Evolutionary conservation across 371 early-diverging fungal genomes (phyloP).

Genomic region (Zopfochytrium polystomum): DNA sequence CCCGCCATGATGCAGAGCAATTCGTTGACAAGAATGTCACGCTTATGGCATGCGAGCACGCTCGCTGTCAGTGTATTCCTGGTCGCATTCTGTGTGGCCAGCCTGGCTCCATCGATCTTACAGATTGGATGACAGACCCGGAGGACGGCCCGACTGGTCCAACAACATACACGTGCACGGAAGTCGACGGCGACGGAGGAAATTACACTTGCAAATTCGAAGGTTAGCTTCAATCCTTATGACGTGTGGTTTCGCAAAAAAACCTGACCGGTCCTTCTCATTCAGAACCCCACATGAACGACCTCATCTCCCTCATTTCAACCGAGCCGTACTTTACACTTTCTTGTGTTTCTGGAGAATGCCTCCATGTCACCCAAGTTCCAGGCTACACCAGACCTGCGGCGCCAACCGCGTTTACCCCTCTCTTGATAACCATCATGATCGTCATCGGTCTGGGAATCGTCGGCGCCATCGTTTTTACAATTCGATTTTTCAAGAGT

Average conservation of each 20-base stretch:
- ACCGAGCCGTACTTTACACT: conserved; percentile 60
- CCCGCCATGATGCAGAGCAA: conserved; percentile 40
- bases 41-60: conserved; percentile 42
- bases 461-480: conserved; percentile 18
- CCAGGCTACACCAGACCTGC: conserved; percentile 60
- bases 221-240: no score
- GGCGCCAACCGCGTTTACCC: conserved; percentile 18
- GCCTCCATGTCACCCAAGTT: conserved; percentile 81
- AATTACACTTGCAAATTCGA: conserved; percentile 25
- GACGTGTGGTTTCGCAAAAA: conserved; percentile 37
- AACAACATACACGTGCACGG: conserved; percentile 34
- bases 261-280: background rate
- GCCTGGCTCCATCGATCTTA: conserved; percentile 48
- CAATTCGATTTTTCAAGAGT: conserved; percentile 18
- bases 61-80: conserved; percentile 57
- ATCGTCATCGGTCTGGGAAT: conserved; percentile 26
- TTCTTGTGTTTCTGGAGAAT: conserved; percentile 59
- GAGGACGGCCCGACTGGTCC: conserved; percentile 60
- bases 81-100: conserved; percentile 58
- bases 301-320: conserved; percentile 33
- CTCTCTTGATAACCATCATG: conserved; percentile 27
- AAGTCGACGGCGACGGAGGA: conserved; percentile 12
- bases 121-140: conserved; percentile 42
- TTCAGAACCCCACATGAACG: conserved; percentile 40
- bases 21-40: conserved; percentile 42